Conservation (phyloP, 371 early-diverging fungal genomes). For the Funneliformis caledonium region DNA sequence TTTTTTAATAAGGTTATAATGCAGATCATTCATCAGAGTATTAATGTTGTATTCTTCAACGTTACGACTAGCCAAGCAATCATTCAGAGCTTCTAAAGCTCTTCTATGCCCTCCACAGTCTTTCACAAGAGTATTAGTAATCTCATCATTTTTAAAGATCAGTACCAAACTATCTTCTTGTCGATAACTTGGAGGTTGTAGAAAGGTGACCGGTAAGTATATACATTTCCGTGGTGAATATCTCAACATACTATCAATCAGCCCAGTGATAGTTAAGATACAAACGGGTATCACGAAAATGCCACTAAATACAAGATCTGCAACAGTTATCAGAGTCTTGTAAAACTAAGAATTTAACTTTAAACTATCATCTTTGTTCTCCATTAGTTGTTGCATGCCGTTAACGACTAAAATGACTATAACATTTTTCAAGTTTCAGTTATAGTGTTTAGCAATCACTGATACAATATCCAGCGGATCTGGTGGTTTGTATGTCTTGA, state of each 20-base stretch:
- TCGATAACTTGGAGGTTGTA: neutral
- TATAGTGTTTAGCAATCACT: conserved; percentile 38
- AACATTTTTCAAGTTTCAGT: neutral
- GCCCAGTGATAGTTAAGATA: conserved; percentile 35
- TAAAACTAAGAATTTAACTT: conserved; percentile 37
- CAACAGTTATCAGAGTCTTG: conserved; percentile 41
- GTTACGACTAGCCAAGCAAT: conserved; percentile 38
- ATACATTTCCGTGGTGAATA: neutral
- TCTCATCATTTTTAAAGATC: conserved; percentile 23
- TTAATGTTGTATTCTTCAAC: conserved; percentile 40
- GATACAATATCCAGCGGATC: neutral
- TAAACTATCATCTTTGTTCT: conserved; percentile 29
- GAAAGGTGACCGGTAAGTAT: conserved; percentile 32
- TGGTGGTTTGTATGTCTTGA: conserved; percentile 20
- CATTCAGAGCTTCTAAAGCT: conserved; percentile 34
- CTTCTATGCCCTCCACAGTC: conserved; percentile 32
- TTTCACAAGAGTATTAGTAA: conserved; percentile 33
- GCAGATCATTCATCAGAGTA: conserved; percentile 42
- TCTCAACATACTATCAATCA: conserved; percentile 32
- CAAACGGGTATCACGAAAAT: conserved; percentile 32
- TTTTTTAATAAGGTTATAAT: neutral
- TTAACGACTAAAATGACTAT: conserved; percentile 26
- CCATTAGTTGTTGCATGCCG: conserved; percentile 17
- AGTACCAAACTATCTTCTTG: neutral
- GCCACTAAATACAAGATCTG: conserved; percentile 29